Evolutionary conservation across 2,329 filamentous ascomycete genomes (phyloP).

Genomic region (Helminthosporium solani): DNA sequence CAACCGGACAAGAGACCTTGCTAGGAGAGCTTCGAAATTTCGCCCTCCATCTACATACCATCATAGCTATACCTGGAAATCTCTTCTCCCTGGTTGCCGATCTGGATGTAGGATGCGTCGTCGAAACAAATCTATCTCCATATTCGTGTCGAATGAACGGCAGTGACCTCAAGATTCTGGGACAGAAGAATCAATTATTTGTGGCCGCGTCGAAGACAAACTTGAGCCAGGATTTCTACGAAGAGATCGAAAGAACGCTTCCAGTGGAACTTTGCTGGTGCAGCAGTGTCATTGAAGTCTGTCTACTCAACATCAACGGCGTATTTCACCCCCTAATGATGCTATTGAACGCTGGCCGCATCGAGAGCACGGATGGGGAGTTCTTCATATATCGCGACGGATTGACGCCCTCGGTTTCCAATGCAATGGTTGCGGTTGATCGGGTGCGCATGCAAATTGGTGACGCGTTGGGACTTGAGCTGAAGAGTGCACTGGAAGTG

Average conservation of each 20-base stretch:
- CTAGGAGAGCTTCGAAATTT: conserved; percentile 7
- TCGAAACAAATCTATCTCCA: conserved; percentile 2
- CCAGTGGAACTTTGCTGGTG: conserved; percentile 25
- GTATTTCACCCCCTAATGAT: conserved; percentile 30
- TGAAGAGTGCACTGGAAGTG: conserved; percentile 18
- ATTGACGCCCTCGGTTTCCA: conserved; percentile 9
- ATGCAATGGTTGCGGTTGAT: conserved; percentile 23
- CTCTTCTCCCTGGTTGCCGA: conserved; percentile 19
- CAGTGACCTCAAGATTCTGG: neutral
- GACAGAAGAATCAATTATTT: neutral
- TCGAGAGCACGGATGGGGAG: conserved; percentile 24
- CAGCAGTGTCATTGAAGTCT: conserved; percentile 26
- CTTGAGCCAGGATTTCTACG: neutral
- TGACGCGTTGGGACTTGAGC: conserved; percentile 18
- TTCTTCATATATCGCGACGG: conserved; percentile 18
- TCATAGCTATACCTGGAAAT: conserved; percentile 27
- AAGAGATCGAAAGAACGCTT: conserved; percentile 23
- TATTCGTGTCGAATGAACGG: conserved; percentile 2
- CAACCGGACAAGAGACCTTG: conserved; percentile 9
- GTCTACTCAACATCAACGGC: conserved; percentile 26
- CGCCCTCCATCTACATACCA: conserved; percentile 5
- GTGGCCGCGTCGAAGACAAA: neutral
- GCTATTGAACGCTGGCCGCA: conserved; percentile 29
- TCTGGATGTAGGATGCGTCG: neutral
- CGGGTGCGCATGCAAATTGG: conserved; percentile 20